Base-by-base conservation (phyloP, 768 basidiomycete species). In the Leccinellum albellum region DNA sequence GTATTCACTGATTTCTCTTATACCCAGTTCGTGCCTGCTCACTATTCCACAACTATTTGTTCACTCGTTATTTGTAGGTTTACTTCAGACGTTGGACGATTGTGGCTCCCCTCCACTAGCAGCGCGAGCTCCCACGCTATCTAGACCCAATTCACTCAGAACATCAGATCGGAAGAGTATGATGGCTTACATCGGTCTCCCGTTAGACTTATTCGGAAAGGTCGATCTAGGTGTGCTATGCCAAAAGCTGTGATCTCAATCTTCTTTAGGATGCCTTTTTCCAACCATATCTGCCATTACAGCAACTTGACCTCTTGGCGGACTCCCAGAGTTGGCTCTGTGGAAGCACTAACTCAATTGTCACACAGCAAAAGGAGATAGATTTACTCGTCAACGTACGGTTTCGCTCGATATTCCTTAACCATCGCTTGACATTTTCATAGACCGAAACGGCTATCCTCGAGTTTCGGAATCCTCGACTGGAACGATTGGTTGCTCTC, bases 281-380 rank as follows among this genome's bases (percentile, higher is more conserved):
- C 75, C 97, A 99, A 70, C 97, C 97, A 2, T 99, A 98, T 70
- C 76, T 98, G 13, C 96, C 97, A 0, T 73, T 99, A 2, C 97
- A 99, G 71, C 95, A 99, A 73, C 77, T 97, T 6, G 95, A 98
- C 59, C 84, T 93, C 73, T 73, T 97, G 29, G 86, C 82, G 65
- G 84, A 87, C 29, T 88, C 89, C 7, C 77, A 80, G 35, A 87
- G 88, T 61, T 99, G 91, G 88, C 79, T 99, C 21, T 93, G 91
- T 64, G 91, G 91, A n/a, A 92, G 91, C 61, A 98, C 96, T 5
- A 99, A 99, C 70, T 83, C 88, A 15, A 98, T 98, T 62, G 89
- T 98, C 33, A 91, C 93, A 9, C 91, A 94, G 59, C 94, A 97
- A 72, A 86, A 85, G 64, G 93, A 94, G 60, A 85, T 95, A 57